phyloP scores from a whole-genome alignment of 148 eudicot genomes.

The Vaccinium myrtillus region DNA sequence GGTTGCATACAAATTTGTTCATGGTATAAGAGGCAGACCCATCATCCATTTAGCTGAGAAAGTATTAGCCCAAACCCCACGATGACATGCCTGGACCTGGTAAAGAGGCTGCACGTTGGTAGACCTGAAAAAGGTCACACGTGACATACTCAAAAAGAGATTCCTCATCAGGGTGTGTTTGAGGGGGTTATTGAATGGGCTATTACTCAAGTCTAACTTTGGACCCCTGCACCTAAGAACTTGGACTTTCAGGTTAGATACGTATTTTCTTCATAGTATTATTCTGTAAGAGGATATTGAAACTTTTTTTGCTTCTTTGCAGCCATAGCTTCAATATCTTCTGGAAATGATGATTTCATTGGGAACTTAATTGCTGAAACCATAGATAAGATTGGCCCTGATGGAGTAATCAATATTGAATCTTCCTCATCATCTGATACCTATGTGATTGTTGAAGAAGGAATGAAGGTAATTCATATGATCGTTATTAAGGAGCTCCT shows the following conservation, averaged over 20 bases:
- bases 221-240: background rate
- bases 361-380: constrained; percentile 86
- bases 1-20: background rate
- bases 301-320: constrained; percentile 21
- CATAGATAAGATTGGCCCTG: constrained; percentile 72
- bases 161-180: background rate
- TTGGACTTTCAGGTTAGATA: background rate
- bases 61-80: background rate
- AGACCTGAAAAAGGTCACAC: background rate
- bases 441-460: constrained; percentile 73
- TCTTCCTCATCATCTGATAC: constrained; percentile 76
- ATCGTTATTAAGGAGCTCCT: background rate
- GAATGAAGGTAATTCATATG: constrained; percentile 75
- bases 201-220: background rate
- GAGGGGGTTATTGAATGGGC: background rate
- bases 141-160: background rate
- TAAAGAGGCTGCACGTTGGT: background rate
- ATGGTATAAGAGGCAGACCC: background rate
- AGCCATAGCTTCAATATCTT: constrained; percentile 85
- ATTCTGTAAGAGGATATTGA: background rate
- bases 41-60: background rate
- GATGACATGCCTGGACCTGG: background rate
- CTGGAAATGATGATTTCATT: constrained; percentile 91
- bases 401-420: constrained; percentile 78
- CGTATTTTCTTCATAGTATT: background rate